Evolutionary conservation across 116 monocot genomes (phyloP), one percentile per base, ranked within the genome.

Genomic region (Dioscorea cayenensis): DNA sequence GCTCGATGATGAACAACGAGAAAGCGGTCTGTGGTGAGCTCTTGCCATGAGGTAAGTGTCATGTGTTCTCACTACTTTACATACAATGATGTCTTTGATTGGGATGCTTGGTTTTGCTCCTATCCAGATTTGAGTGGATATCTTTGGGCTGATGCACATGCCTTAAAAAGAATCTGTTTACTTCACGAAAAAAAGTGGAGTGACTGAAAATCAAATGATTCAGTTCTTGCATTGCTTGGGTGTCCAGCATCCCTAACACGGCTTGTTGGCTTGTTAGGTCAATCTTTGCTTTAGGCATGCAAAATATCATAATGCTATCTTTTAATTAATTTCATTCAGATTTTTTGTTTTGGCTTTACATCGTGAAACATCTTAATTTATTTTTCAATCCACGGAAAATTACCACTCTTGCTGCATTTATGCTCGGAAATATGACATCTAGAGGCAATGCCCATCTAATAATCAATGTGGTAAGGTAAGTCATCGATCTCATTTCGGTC

Each of bases 401-500:
- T 96, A 67, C 83, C 76, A 21, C 86, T 84, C 63, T 96, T 92
- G 27, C 96, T 88, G 16, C 92, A 96, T 64, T 72, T 96, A 32
- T 96, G 95, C 77, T 90, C 95, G 67, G 92, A 92, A 64, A 80
- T 82, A 51, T 96, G 95, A 67, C 95, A 96, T 90, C 84, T 87
- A 71, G 95, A n/a, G 86, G 65, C 66, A 77, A 75, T 96, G 95
- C 75, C 86, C 86, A 64, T 77, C 83, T 50, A 25, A 51, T 75
- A 79, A 85, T 75, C 77, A 70, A 28, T 96, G 95, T 73, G 50
- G 22, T 49, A 96, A 92, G 92, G 96, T 96, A 83, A 58, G 60
- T 64, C 14, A 64, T 55, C 36, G 66, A 16, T 58, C 48, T 48
- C 49, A 68, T 36, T 43, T 6, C 43, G 7, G 2, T 43, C 5